Percentiles rank a stretch among this genome's conserved stretches.
These are phyloP conservation scores for Pseudopyricularia cyperi DNA, from an alignment of 2,329 filamentous ascomycete species.

Conservation along the genomic window DNA sequence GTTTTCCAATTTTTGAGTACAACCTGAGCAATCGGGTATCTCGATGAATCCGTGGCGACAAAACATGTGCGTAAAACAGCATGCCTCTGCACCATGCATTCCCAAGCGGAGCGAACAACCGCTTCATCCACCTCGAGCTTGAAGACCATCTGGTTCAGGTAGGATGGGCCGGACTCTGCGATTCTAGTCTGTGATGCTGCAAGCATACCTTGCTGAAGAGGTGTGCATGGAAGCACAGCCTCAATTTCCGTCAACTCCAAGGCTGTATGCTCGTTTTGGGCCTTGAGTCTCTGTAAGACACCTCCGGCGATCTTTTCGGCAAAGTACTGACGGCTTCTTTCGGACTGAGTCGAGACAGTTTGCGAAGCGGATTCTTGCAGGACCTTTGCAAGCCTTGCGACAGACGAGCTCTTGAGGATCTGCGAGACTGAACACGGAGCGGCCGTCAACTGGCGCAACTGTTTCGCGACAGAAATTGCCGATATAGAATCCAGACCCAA, in stretches of 20 bases:
- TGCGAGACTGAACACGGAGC: constrained; percentile 49
- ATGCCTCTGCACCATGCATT: constrained; percentile 49
- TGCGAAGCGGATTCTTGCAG: constrained; percentile 6
- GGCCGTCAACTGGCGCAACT: constrained; percentile 32
- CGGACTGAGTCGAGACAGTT: not conserved
- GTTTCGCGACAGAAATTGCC: constrained; percentile 56
- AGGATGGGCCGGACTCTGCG: constrained; percentile 25
- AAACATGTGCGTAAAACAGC: constrained; percentile 71
- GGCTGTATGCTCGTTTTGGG: not conserved
- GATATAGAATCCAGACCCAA: constrained; percentile 75
- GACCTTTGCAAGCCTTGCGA: constrained; percentile 43
- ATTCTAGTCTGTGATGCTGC: constrained; percentile 32
- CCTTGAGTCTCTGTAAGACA: not conserved
- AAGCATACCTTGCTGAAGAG: constrained; percentile 81
- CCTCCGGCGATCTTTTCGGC: not conserved
- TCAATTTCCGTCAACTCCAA: not conserved
- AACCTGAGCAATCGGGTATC: constrained; percentile 59
- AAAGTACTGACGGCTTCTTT: not conserved
- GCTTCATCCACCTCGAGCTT: constrained; percentile 36
- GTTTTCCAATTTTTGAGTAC: constrained; percentile 37
- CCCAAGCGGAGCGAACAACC: constrained; percentile 48
- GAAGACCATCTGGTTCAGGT: constrained; percentile 62
- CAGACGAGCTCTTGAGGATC: constrained; percentile 54
- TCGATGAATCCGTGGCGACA: constrained; percentile 43
- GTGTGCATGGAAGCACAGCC: constrained; percentile 63